Conservation (phyloP, 352 stramenopile species). For the Globisporangium middletonii region DNA sequence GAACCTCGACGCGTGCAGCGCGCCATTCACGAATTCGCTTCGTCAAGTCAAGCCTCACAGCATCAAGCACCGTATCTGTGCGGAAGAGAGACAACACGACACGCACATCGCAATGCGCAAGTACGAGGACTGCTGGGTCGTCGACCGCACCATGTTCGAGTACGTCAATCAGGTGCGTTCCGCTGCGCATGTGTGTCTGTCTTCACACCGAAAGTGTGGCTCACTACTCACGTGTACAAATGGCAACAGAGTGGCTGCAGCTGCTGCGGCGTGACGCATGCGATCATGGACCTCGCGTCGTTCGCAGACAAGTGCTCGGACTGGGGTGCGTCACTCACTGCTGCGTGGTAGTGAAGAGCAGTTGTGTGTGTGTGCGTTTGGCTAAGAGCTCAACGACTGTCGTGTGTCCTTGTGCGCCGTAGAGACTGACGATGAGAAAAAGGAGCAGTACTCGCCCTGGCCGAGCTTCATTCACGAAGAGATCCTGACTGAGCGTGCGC, state of each 20-base stretch:
- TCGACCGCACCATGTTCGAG: constrained; percentile 94
- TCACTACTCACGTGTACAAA: background rate
- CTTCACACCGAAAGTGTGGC: background rate
- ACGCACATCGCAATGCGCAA: constrained; percentile 34
- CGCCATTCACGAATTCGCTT: constrained; percentile 1
- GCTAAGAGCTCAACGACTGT: background rate
- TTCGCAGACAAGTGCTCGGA: constrained; percentile 90
- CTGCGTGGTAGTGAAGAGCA: background rate
- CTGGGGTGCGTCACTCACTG: constrained; percentile 32
- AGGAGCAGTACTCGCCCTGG: constrained; percentile 85
- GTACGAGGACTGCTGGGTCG: constrained; percentile 83
- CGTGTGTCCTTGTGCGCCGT: background rate
- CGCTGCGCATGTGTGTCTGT: background rate
- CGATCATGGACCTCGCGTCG: constrained; percentile 78
- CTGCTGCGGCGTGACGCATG: constrained; percentile 88
- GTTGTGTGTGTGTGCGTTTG: background rate
- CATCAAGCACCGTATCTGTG: too few species aligned
- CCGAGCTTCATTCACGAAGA: constrained; percentile 88
- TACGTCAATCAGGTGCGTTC: constrained; percentile 83
- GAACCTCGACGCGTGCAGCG: background rate
- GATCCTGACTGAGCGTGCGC: constrained; percentile 88
- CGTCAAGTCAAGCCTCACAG: too few species aligned
- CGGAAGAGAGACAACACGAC: background rate
- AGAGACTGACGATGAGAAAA: constrained; percentile 90
- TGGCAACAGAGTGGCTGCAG: constrained; percentile 74